Conservation (phyloP, 345 rosid species). For the Camelina laxa region DNA sequence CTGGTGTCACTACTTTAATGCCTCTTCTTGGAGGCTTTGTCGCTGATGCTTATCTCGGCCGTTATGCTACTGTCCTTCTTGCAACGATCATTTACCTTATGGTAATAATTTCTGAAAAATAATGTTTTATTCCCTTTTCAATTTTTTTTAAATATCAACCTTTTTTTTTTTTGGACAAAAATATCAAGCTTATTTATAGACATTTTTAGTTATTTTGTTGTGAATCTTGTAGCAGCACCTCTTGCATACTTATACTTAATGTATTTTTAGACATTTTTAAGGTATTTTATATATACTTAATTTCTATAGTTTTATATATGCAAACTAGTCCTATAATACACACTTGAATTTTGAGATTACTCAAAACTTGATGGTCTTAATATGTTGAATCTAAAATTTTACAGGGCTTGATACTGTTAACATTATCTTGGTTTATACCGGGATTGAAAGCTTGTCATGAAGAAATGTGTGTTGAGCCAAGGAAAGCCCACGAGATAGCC, state of each 20-base stretch:
- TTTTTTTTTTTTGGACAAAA: too few relatives aligned
- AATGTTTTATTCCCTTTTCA: too few relatives aligned
- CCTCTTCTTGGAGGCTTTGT: constrained; percentile 90
- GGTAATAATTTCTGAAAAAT: constrained; percentile 47
- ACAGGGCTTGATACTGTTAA: constrained; percentile 76
- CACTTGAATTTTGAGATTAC: background rate
- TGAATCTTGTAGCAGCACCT: background rate
- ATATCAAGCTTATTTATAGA: too few relatives aligned
- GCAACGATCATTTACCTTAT: constrained; percentile 66
- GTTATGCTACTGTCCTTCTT: constrained; percentile 66
- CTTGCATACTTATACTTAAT: too few relatives aligned
- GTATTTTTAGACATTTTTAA: too few relatives aligned
- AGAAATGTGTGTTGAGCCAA: constrained; percentile 58
- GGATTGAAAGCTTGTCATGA: constrained; percentile 70
- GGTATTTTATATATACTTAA: too few relatives aligned
- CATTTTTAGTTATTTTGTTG: background rate
- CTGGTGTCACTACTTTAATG: constrained; percentile 91
- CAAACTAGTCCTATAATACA: too few relatives aligned
- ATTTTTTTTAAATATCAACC: too few relatives aligned
- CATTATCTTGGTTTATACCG: constrained; percentile 75
- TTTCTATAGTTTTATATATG: too few relatives aligned
- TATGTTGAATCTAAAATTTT: background rate
- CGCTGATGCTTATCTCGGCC: constrained; percentile 93
- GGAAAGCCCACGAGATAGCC: constrained; percentile 66
- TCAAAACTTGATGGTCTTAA: constrained; percentile 19